phyloP scores from a whole-genome alignment of 2,329 filamentous ascomycete species.

The Fusarium neocosmosporiellum region DNA sequence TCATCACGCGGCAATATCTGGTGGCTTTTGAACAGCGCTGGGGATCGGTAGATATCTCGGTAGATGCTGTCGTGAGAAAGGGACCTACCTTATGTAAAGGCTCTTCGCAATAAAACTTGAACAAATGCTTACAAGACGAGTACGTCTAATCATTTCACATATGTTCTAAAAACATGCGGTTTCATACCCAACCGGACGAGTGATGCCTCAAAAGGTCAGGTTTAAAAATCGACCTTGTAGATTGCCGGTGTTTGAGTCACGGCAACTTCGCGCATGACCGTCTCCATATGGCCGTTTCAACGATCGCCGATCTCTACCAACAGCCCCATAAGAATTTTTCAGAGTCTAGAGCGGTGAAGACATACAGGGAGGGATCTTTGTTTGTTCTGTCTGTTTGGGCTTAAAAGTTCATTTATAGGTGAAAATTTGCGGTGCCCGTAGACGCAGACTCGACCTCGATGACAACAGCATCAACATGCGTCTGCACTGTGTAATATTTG shows the following conservation, averaged over 20 bases:
- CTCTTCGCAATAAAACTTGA: not conserved
- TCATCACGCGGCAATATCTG: constrained; percentile 1
- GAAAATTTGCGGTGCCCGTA: not conserved
- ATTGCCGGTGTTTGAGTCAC: not conserved
- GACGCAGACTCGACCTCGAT: not conserved
- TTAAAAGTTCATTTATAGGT: not conserved
- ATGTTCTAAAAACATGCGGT: not conserved
- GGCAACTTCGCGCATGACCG: not conserved
- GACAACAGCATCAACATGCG: not conserved
- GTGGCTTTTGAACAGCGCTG: not conserved
- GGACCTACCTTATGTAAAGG: not conserved
- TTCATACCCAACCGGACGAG: not conserved
- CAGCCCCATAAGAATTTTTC: not conserved
- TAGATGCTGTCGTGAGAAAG: not conserved
- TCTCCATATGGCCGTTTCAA: not conserved
- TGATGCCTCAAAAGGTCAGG: not conserved
- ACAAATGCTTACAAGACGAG: not conserved
- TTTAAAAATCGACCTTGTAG: not conserved
- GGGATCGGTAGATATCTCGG: not conserved
- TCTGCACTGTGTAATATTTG: not conserved
- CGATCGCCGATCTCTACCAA: not conserved
- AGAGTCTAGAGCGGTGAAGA: not conserved
- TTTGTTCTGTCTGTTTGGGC: not conserved
- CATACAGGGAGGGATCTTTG: not conserved
- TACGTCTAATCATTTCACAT: not conserved